phyloP scores from a whole-genome alignment of 805 yeast genomes.

The Maudiozyma turicensis region DNA sequence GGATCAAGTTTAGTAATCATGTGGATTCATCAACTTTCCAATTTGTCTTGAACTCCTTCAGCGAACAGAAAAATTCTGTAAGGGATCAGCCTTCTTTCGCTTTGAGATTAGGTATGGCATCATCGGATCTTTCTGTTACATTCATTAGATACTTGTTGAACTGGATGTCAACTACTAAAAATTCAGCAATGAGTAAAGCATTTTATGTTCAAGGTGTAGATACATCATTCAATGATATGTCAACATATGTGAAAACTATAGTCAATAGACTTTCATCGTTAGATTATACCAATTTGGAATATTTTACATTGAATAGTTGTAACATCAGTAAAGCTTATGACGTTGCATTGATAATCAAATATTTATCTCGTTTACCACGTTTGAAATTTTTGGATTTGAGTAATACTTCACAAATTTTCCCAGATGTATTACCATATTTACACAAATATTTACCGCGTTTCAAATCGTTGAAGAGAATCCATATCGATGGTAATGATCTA shows the following conservation, averaged over 20 bases:
- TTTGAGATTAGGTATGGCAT: conserved; percentile 63
- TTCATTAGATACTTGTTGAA: conserved; percentile 47
- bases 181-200: neutral
- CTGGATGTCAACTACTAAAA: conserved; percentile 40
- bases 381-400: conserved; percentile 69
- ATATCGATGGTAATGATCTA: conserved; percentile 59
- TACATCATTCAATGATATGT: conserved; percentile 69
- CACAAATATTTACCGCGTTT: conserved; percentile 60
- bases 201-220: conserved; percentile 51
- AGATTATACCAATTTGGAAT: conserved; percentile 27
- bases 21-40: conserved; percentile 39
- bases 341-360: conserved; percentile 39
- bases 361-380: conserved; percentile 44
- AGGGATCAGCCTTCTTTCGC: conserved; percentile 1
- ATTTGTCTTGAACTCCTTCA: conserved; percentile 46
- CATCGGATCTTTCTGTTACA: conserved; percentile 49
- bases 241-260: conserved; percentile 23
- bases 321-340: conserved; percentile 45
- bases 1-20: conserved; percentile 53
- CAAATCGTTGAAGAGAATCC: conserved; percentile 51
- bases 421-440: conserved; percentile 46
- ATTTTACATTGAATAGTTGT: conserved; percentile 58
- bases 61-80: conserved; percentile 23
- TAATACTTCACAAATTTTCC: conserved; percentile 57
- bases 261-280: conserved; percentile 18